phyloP scores from a whole-genome alignment of 164 flowering plant species.

The Vitis labrusca region DNA sequence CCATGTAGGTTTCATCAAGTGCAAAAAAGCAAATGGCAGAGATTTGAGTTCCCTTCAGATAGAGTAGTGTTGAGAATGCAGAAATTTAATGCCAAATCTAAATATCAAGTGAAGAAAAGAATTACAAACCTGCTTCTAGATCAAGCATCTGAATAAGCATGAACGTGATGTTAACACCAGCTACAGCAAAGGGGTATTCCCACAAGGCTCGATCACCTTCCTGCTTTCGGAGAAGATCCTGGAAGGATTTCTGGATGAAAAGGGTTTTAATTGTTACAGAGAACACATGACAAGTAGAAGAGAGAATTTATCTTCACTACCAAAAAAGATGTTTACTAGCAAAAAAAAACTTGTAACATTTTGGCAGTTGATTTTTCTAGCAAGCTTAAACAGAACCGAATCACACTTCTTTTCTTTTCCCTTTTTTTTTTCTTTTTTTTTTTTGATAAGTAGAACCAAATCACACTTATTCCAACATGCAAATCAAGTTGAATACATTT shows the following conservation, averaged over 20 bases:
- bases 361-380: too few relatives aligned
- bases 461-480: too few relatives aligned
- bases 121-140: constrained; percentile 77
- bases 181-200: constrained; percentile 99
- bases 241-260: constrained; percentile 74
- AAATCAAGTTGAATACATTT: too few relatives aligned
- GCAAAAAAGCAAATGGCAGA: background rate
- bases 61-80: too few relatives aligned
- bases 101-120: background rate
- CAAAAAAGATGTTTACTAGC: background rate
- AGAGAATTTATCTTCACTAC: too few relatives aligned
- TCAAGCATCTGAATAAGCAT: constrained; percentile 99
- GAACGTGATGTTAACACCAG: constrained; percentile 97
- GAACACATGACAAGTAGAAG: too few relatives aligned
- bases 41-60: too few relatives aligned
- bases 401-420: too few relatives aligned
- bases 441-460: too few relatives aligned
- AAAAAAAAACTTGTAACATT: background rate
- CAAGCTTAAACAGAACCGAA: too few relatives aligned
- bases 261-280: background rate
- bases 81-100: background rate
- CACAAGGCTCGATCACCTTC: constrained; percentile 88
- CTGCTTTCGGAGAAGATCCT: constrained; percentile 82
- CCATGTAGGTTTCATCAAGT: background rate
- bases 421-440: too few relatives aligned